Evolutionary conservation across 2,329 filamentous ascomycete species (phyloP).

Genomic region (Keithomyces neogunnii): DNA sequence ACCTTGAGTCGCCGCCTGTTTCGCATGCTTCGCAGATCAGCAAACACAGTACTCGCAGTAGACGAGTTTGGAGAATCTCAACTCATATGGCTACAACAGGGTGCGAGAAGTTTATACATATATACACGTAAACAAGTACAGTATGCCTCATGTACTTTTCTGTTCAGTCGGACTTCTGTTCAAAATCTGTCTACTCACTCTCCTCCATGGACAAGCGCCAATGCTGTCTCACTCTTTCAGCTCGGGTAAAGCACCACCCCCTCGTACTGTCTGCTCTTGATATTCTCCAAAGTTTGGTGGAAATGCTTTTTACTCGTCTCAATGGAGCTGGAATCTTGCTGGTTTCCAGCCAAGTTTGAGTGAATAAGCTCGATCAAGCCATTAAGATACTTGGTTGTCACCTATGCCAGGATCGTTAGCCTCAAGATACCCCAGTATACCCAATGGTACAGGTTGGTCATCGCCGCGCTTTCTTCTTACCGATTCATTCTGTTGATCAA

Average conservation of each 20-base stretch:
- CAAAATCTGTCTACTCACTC: not conserved
- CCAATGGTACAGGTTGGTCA: not conserved
- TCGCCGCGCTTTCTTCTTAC: slow-evolving; percentile 33
- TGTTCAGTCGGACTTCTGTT: not conserved
- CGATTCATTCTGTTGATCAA: slow-evolving; percentile 97
- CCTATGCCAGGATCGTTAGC: slow-evolving; percentile 28
- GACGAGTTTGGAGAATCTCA: not conserved
- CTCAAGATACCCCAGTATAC: not conserved
- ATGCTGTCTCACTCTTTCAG: slow-evolving; percentile 11
- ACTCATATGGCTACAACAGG: not conserved
- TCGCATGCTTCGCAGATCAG: not conserved
- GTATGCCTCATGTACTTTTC: slow-evolving; percentile 4
- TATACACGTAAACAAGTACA: slow-evolving; percentile 6
- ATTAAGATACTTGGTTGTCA: slow-evolving; percentile 96
- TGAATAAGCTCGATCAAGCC: slow-evolving; percentile 97
- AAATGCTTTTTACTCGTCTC: slow-evolving; percentile 93
- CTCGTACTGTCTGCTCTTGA: slow-evolving; percentile 84
- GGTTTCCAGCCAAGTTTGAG: slow-evolving; percentile 82
- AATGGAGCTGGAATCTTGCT: slow-evolving; percentile 70
- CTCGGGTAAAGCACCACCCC: slow-evolving; percentile 68
- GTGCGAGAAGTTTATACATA: not conserved
- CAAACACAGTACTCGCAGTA: not conserved
- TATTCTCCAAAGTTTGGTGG: slow-evolving; percentile 89
- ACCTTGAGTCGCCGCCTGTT: too few relatives aligned
- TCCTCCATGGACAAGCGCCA: not conserved